These are phyloP conservation scores for Aspergillus fumigatiaffinis DNA, from an alignment of 2,329 filamentous ascomycete genomes.

Conservation along the genomic window DNA sequence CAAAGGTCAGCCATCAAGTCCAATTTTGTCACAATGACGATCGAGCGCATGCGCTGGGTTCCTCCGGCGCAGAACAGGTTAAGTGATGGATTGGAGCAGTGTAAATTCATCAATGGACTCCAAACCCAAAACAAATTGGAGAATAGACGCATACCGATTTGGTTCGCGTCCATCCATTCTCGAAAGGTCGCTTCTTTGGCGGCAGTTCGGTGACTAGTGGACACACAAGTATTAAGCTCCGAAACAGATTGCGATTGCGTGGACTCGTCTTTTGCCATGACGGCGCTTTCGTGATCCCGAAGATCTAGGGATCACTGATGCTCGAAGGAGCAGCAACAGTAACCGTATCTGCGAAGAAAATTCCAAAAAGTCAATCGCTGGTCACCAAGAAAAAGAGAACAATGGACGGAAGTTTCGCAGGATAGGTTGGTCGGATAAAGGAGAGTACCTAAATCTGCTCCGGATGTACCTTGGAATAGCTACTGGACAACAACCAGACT, in stretches of 20 bases:
- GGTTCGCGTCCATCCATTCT: constrained; percentile 70
- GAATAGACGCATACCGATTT: constrained; percentile 61
- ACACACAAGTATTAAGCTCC: constrained; percentile 41
- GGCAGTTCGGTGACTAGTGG: constrained; percentile 24
- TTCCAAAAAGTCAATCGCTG: not conserved
- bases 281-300: constrained; percentile 2
- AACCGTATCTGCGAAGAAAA: constrained; percentile 2
- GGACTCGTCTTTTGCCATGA: constrained; percentile 35
- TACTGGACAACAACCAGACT: not conserved
- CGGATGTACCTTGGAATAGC: not conserved
- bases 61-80: not conserved
- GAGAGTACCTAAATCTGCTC: not conserved
- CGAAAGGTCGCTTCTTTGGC: constrained; percentile 40
- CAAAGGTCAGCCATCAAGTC: constrained; percentile 14
- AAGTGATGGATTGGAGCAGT: not conserved
- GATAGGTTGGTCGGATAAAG: not conserved
- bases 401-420: not conserved
- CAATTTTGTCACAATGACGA: not conserved
- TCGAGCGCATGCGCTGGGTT: not conserved
- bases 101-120: not conserved
- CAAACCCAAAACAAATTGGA: not conserved
- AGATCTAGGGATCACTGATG: constrained; percentile 5
- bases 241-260: constrained; percentile 27
- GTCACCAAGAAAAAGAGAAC: not conserved
- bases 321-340: constrained; percentile 3